Evolutionary conservation across 352 stramenopile species (phyloP).

Genomic region (Phytophthora sp.): DNA sequence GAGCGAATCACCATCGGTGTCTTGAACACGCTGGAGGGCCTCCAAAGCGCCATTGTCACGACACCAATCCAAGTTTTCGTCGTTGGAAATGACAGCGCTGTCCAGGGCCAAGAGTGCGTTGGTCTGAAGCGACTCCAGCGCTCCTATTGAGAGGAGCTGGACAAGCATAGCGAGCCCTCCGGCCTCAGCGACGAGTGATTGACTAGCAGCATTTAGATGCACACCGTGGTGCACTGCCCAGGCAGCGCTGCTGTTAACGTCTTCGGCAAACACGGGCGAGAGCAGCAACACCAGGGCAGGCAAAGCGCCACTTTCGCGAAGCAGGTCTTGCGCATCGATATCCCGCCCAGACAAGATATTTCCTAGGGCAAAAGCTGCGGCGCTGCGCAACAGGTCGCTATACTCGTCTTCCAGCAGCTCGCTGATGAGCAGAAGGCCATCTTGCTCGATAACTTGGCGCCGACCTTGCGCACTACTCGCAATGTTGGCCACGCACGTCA

Average conservation of each 20-base stretch:
- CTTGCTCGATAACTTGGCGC: slow-evolving; percentile 51
- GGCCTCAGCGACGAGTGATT: slow-evolving; percentile 62
- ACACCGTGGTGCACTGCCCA: slow-evolving; percentile 81
- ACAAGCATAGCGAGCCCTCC: slow-evolving; percentile 67
- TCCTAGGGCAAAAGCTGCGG: slow-evolving; percentile 66
- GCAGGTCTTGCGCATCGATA: slow-evolving; percentile 57
- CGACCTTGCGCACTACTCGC: slow-evolving; percentile 46
- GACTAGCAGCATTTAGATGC: slow-evolving; percentile 64
- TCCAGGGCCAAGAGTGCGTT: slow-evolving; percentile 75
- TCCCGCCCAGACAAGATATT: slow-evolving; percentile 71
- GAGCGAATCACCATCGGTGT: slow-evolving; percentile 54
- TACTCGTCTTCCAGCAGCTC: slow-evolving; percentile 56
- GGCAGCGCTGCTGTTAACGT: slow-evolving; percentile 71
- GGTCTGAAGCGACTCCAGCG: slow-evolving; percentile 63
- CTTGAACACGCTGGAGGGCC: slow-evolving; percentile 48
- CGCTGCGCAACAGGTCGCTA: slow-evolving; percentile 62
- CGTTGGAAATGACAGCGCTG: slow-evolving; percentile 54
- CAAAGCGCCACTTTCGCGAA: slow-evolving; percentile 64
- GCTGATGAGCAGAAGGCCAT: slow-evolving; percentile 49
- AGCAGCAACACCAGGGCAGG: slow-evolving; percentile 65
- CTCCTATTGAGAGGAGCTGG: slow-evolving; percentile 44
- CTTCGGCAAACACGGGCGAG: slow-evolving; percentile 66
- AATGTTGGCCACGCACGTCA: slow-evolving; percentile 63
- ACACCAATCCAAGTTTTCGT: slow-evolving; percentile 56
- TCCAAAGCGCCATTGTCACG: slow-evolving; percentile 45